A percentile compares a stretch with the other conserved stretches of the same genome.
These are phyloP conservation scores for Litchi chinensis DNA, from an alignment of 345 rosid species.

Conservation along the genomic window DNA sequence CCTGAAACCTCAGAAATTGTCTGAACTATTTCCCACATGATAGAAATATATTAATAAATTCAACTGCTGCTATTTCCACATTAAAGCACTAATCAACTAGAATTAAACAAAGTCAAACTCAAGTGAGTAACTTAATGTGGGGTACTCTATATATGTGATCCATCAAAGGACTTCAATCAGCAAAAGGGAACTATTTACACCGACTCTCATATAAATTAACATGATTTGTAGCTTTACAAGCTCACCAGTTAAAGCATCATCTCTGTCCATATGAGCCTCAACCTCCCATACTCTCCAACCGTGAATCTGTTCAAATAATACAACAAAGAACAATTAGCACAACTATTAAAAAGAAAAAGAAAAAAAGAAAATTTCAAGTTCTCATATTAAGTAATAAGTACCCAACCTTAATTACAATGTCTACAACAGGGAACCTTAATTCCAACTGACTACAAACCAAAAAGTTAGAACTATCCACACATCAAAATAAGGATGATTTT, in stretches of 20 bases:
- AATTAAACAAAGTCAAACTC: neutral
- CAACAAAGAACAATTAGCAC: conserved; percentile 19
- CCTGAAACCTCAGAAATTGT: neutral
- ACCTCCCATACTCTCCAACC: conserved; percentile 97
- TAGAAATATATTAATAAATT: neutral
- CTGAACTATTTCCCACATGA: neutral
- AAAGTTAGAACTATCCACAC: neutral
- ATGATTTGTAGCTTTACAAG: conserved; percentile 5
- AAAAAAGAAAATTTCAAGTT: neutral
- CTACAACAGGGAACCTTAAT: neutral
- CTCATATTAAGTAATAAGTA: neutral
- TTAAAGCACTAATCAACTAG: neutral
- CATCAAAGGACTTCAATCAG: conserved; percentile 10
- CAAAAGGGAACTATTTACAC: neutral
- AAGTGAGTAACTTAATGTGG: neutral
- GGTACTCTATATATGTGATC: neutral
- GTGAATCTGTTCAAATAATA: conserved; percentile 61
- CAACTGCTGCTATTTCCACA: no score
- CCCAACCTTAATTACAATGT: neutral
- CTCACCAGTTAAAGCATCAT: conserved; percentile 67
- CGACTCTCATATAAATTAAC: conserved; percentile 1
- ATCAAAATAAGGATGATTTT: conserved; percentile 7
- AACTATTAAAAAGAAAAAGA: neutral
- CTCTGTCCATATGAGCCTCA: conserved; percentile 67
- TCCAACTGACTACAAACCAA: neutral